Evolutionary conservation across 208 protist genomes (phyloP), one percentile per base, ranked within the genome.

Genomic region (Trypanosoma caninum): DNA sequence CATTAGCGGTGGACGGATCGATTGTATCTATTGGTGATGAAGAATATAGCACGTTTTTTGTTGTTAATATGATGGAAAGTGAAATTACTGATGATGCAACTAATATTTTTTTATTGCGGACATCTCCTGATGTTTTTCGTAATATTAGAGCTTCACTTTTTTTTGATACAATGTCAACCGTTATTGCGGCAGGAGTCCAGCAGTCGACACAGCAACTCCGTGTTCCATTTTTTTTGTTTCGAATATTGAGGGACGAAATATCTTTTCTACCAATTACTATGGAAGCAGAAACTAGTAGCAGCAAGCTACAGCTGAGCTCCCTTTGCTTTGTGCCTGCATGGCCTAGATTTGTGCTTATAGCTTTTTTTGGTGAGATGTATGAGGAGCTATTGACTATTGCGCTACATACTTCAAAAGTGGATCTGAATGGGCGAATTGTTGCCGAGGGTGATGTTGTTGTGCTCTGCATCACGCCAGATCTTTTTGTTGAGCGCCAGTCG

Each of bases 401-500:
- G 10, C 33, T 80, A 8, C 67, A 68, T 18, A 67, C 76, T 16
- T 63, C 59, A 14, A 72, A 71, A 7, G 25, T 37, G 6, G 38
- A 62, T 20, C 69, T 89, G 48, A 46, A 87, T 47, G 81, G 76
- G 0, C 59, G 69, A 34, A 51, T 90, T n/a, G 65, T 93, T n/a
- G 72, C 71, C 46, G 70, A 77, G 20, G 80, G 80, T n/a, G 81
- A 89, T 42, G 72, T 90, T 45, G 4, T 87, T 30, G 18, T 66
- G 20, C 48, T 90, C 34, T 69, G 41, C 1, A 20, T 93, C 7
- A 59, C 65, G 0, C 50, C 37, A 51, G 10, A 47, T 34, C 16
- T 51, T 40, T 37, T 74, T 72, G n/a, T 56, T 58, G 41, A 40
- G 1, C 9, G 56, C 41, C 42, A 63, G 38, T 34, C 58, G 35